phyloP scores from a whole-genome alignment of 495 filamentous ascomycete species.

The Aspergillus nidulans region DNA sequence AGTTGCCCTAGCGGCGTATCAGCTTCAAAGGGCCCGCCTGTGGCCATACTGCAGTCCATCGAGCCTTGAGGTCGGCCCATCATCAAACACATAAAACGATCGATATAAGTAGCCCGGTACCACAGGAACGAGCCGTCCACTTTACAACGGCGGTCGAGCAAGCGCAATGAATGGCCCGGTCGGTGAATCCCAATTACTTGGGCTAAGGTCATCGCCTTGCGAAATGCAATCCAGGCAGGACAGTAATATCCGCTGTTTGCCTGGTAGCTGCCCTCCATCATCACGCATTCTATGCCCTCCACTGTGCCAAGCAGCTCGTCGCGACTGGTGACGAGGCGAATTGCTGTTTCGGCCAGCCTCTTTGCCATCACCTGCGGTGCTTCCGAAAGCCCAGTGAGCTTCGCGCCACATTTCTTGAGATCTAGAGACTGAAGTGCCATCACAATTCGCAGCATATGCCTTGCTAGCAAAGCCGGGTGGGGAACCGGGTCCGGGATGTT shows the following conservation, averaged over 20 bases:
- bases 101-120: slow-evolving; percentile 23
- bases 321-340: slow-evolving; percentile 37
- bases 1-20: slow-evolving; percentile 20
- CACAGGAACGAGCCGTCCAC: slow-evolving; percentile 20
- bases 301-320: slow-evolving; percentile 41
- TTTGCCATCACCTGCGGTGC: not conserved
- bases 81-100: slow-evolving; percentile 42
- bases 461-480: slow-evolving; percentile 5
- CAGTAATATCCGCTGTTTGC: slow-evolving; percentile 43
- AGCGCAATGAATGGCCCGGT: not conserved
- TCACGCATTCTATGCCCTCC: slow-evolving; percentile 47
- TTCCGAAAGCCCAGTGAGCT: not conserved
- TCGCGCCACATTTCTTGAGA: slow-evolving; percentile 12
- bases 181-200: slow-evolving; percentile 7
- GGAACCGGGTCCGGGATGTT: not conserved
- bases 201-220: slow-evolving; percentile 27
- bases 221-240: slow-evolving; percentile 35
- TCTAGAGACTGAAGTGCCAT: slow-evolving; percentile 25
- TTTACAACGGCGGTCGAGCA: not conserved
- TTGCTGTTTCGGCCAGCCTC: slow-evolving; percentile 26
- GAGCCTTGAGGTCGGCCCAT: slow-evolving; percentile 45
- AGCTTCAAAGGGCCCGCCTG: slow-evolving; percentile 3
- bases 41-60: slow-evolving; percentile 25
- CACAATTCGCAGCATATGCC: slow-evolving; percentile 20
- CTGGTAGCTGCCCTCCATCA: slow-evolving; percentile 44